Evolutionary conservation across 2,329 filamentous ascomycete genomes (phyloP), one percentile per base, ranked within the genome.

Genomic region (Aaosphaeria pasadenensis): DNA sequence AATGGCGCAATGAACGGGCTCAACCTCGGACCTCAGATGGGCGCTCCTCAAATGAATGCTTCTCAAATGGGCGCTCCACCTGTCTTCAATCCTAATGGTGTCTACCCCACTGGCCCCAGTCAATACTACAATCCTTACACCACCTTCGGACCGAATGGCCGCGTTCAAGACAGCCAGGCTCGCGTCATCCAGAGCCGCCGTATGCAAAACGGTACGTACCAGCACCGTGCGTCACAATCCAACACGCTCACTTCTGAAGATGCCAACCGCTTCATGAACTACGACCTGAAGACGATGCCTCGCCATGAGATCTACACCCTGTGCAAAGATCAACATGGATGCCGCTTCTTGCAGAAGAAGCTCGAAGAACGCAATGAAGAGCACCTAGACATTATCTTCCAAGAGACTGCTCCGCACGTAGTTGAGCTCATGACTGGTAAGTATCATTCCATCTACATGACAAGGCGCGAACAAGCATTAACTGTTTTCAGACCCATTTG

Each of bases 281-380:
- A 89, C 64, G 84, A 89, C 11, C 77, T 97, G 24, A 89, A 96
- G 66, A 82, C 86, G 32, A 86, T 94, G 61, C 79, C 81, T 33
- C 63, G 63, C 32, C 89, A 91, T 43, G 87, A 91, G 61, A 89
- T 99, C 62, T 95, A 96, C 70, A 81, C 84, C 44, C 77, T 96
- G 33, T 97, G 92, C 81, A 97, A 96, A 74, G 94, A 99, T 64
- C 94, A 99, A 74, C 91, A 99, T 71, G 94, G 94, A 50, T 99
- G 94, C 65, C 88, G 94, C 50, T 99, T 94, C 70, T 77, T 99
- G 48, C 94, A 99, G 76, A 94, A 95, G 78, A 96, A 97, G 76
- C 80, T 99, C 5, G 94, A 99, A 74, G 92, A 95, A 65, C 87
- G 87, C 59, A 85, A 87, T 58, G 81, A 87, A 5, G 87, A 92